These are phyloP conservation scores for Trametes sanguinea DNA, from an alignment of 768 basidiomycete genomes.

Conservation along the genomic window DNA sequence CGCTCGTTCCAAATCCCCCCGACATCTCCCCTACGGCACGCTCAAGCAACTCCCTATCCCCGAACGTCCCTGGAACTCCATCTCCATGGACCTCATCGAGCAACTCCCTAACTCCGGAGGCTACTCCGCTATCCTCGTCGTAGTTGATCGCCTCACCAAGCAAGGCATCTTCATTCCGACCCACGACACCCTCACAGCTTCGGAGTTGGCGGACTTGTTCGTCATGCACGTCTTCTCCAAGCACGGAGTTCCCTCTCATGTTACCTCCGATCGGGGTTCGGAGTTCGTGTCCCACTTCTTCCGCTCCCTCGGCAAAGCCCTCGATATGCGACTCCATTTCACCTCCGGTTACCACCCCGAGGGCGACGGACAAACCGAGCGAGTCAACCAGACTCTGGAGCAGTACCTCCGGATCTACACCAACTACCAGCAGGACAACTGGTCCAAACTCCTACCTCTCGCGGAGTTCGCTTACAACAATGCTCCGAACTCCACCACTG, in stretches of 20 bases:
- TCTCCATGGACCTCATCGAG: too few relatives aligned
- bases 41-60: neutral
- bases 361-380: constrained; percentile 43
- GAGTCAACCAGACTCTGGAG: constrained; percentile 17
- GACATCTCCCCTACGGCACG: neutral
- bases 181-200: constrained; percentile 23
- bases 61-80: neutral
- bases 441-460: neutral
- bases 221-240: constrained; percentile 19
- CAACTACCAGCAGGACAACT: neutral
- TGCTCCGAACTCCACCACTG: too few relatives aligned
- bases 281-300: constrained; percentile 19
- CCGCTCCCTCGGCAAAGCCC: constrained; percentile 10
- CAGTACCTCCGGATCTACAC: constrained; percentile 34
- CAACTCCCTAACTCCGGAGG: too few relatives aligned
- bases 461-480: too few relatives aligned
- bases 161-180: constrained; percentile 29
- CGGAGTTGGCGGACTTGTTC: constrained; percentile 24
- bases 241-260: constrained; percentile 9
- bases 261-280: constrained; percentile 19
- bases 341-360: constrained; percentile 27
- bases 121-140: too few relatives aligned
- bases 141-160: too few relatives aligned
- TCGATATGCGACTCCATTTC: constrained; percentile 9
- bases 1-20: neutral